Percentiles rank a stretch among this genome's conserved stretches.
phyloP scores from a whole-genome alignment of 768 basidiomycete species.

The Leccinum ochraceum region DNA sequence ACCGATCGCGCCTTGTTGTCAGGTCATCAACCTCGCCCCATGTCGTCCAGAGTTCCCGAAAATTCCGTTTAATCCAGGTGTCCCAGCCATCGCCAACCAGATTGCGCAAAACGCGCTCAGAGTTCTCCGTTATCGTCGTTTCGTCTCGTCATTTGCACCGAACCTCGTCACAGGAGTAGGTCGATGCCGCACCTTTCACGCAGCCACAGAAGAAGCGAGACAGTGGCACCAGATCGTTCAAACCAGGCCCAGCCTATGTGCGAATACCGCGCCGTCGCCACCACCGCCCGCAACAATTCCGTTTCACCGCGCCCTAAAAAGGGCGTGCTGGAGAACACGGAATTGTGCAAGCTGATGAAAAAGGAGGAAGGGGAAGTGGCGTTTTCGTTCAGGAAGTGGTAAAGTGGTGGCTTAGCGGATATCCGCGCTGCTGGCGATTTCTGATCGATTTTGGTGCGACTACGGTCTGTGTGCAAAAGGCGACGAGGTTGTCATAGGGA shows the following conservation, averaged over 20 bases:
- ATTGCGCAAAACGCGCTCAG: background rate
- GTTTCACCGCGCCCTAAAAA: conserved; percentile 15
- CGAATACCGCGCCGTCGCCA: background rate
- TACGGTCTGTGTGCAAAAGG: background rate
- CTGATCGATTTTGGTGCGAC: background rate
- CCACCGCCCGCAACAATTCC: conserved; percentile 11
- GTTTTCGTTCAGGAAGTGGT: background rate
- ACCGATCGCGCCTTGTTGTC: background rate
- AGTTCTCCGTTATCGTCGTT: conserved; percentile 1
- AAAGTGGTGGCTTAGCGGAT: background rate
- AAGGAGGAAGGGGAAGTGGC: background rate
- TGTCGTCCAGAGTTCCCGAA: conserved; percentile 2
- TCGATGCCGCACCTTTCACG: too few species aligned
- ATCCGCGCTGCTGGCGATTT: background rate
- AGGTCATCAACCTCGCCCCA: background rate
- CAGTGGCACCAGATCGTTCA: background rate
- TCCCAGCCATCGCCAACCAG: background rate
- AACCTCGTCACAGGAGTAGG: background rate
- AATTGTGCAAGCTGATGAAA: conserved; percentile 6
- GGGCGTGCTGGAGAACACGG: conserved; percentile 19
- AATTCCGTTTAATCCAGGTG: background rate
- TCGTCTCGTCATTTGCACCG: conserved; percentile 2
- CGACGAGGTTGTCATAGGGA: conserved; percentile 1
- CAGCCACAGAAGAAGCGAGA: background rate
- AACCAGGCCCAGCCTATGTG: background rate